phyloP scores from a whole-genome alignment of 108 stramenopile genomes.

The Conticribra guillardii region DNA sequence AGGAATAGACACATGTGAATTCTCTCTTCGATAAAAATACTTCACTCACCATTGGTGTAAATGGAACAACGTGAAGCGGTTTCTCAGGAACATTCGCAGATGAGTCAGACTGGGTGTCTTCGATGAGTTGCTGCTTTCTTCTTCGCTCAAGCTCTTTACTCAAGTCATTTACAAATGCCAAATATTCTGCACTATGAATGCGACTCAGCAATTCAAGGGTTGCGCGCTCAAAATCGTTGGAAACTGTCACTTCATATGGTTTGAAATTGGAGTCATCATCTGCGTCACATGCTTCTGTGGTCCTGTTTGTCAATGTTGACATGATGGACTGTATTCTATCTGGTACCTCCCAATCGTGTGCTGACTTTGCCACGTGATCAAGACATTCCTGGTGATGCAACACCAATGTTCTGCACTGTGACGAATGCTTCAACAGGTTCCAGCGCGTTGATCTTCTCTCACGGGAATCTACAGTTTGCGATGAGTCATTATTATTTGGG shows the following conservation, averaged over 20 bases:
- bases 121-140: conserved; percentile 49
- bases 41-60: conserved; percentile 77
- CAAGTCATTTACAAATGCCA: conserved; percentile 87
- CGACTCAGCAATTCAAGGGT: conserved; percentile 88
- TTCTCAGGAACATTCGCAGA: conserved; percentile 21
- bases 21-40: not conserved
- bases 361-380: conserved; percentile 77
- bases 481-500: conserved; percentile 3
- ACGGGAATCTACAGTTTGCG: not conserved
- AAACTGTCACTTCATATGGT: conserved; percentile 75
- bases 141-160: conserved; percentile 82
- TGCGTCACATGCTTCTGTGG: conserved; percentile 31
- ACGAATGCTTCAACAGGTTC: conserved; percentile 57
- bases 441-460: conserved; percentile 64
- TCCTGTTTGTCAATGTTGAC: conserved; percentile 51
- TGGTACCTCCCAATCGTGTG: conserved; percentile 89
- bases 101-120: conserved; percentile 30
- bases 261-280: conserved; percentile 48
- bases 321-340: conserved; percentile 81
- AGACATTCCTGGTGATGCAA: conserved; percentile 92
- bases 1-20: too few relatives aligned
- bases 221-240: conserved; percentile 87
- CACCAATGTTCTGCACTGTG: conserved; percentile 80
- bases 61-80: conserved; percentile 69
- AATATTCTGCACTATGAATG: conserved; percentile 88